Conservation (phyloP, 768 basidiomycete species). For the Gymnopilus junonius region DNA sequence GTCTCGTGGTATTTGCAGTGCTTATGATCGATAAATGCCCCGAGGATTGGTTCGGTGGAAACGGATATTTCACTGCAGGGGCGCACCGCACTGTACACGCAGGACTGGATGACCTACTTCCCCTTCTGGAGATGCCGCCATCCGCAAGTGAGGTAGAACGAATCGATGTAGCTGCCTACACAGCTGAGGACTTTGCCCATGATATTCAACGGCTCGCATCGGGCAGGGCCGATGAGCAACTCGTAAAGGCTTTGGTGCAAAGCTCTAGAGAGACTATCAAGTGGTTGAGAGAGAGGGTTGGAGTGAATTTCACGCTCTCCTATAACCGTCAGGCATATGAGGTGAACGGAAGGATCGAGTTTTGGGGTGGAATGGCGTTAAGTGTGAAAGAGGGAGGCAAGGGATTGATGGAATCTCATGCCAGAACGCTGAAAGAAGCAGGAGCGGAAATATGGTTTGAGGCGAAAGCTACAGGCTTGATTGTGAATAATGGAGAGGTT, state of each 20-base stretch:
- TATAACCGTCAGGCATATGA: slow-evolving; percentile 74
- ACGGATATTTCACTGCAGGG: slow-evolving; percentile 75
- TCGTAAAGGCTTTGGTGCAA: slow-evolving; percentile 58
- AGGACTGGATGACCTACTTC: slow-evolving; percentile 63
- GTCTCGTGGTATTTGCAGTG: slow-evolving; percentile 34
- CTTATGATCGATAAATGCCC: slow-evolving; percentile 71
- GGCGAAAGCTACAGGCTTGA: slow-evolving; percentile 45
- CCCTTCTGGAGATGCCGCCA: slow-evolving; percentile 51
- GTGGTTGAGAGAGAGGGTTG: slow-evolving; percentile 58
- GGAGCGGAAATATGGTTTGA: slow-evolving; percentile 65
- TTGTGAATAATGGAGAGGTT: slow-evolving; percentile 39
- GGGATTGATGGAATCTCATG: slow-evolving; percentile 64
- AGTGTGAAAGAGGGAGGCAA: slow-evolving; percentile 70
- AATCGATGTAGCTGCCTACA: slow-evolving; percentile 66
- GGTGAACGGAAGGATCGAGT: slow-evolving; percentile 61
- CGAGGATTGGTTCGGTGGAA: slow-evolving; percentile 66
- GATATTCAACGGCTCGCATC: slow-evolving; percentile 67
- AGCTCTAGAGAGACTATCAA: slow-evolving; percentile 57
- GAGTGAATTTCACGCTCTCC: slow-evolving; percentile 59
- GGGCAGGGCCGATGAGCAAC: slow-evolving; percentile 48
- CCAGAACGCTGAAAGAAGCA: slow-evolving; percentile 47
- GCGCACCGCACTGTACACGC: slow-evolving; percentile 66
- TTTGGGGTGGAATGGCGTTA: slow-evolving; percentile 74
- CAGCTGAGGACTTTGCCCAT: slow-evolving; percentile 51
- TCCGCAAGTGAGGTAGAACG: slow-evolving; percentile 41